Base-by-base conservation (phyloP, 2,329 filamentous ascomycete species). In the Penicillium hordei region DNA sequence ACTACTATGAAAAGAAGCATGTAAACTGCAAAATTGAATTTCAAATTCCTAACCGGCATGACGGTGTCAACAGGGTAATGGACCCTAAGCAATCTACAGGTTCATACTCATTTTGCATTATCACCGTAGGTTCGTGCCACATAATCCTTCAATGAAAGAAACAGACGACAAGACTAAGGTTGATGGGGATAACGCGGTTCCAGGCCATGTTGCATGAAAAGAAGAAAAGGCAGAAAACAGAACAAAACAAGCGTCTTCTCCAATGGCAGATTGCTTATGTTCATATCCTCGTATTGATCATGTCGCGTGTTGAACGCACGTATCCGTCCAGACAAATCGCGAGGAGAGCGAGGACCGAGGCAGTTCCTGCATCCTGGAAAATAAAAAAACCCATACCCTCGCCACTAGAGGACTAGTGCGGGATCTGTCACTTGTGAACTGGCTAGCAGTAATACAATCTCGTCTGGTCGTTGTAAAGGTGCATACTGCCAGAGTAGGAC, bases 301-400 rank as follows among this genome's bases (percentile, higher is more conserved):
- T 57, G 56, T 48, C 39, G 55, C 55, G 62, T 65, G 57, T 66
- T 66, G 63, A 67, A 67, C 60, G 60, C 50, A 48, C 57, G 60
- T 50, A 39, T 19, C 29, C 27, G 52, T 58, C 34, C 25, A 57
- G 36, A 42, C 25, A 44, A 40, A 52, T 15, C 19, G 33, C 48
- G 40, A 36, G 42, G 43, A 33, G 29, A 57, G 48, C 33, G 31
- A 44, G 27, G 27, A 45, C 48, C 21, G n/a, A 39, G 29, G 46
- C 40, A 55, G 38, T 40, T 46, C 51, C 49, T 53, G 19, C 25
- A 46, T 42, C 25, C 12, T 45, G 21, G 42, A 12, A 25, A 43
- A 34, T 34, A 17, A 46, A 48, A 6, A 36, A 15, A 33, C 12
- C 49, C 23, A n/a, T 12, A 7, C 39, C 27, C 55, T 46, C 49